phyloP scores from a whole-genome alignment of 768 basidiomycete species.

The Polyporus arcularius region DNA sequence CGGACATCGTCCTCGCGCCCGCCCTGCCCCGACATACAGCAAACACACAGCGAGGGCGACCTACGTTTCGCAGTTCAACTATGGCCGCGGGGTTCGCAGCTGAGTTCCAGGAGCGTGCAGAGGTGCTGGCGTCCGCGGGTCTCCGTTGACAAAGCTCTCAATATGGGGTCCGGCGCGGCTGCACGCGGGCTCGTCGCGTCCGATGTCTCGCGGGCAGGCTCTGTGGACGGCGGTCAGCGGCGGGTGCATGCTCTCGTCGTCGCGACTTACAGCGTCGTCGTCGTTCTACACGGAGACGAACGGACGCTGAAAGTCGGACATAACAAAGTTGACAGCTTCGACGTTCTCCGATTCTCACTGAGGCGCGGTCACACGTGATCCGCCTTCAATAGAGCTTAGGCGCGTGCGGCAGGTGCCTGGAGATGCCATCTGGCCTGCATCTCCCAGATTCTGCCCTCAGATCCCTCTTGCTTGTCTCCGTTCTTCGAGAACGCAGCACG shows the following conservation, averaged over 20 bases:
- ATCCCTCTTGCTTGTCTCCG: neutral
- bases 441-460: neutral
- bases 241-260: neutral
- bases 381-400: neutral
- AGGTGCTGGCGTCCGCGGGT: neutral
- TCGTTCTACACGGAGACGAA: too few species aligned
- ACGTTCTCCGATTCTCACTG: too few species aligned
- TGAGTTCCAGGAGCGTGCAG: too few species aligned
- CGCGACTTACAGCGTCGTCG: neutral
- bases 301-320: too few species aligned
- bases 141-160: too few species aligned
- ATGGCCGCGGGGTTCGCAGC: too few species aligned
- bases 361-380: slow-evolving; percentile 11
- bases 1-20: slow-evolving; percentile 6
- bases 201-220: neutral
- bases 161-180: neutral
- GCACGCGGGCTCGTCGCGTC: neutral
- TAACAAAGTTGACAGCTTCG: too few species aligned
- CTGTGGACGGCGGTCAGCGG: neutral
- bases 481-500: too few species aligned
- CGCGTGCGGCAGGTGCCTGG: neutral
- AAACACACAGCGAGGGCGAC: neutral
- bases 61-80: neutral
- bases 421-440: slow-evolving; percentile 6
- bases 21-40: neutral